Base-by-base conservation (phyloP, 441 rosid genomes). In the Populus hybrid region DNA sequence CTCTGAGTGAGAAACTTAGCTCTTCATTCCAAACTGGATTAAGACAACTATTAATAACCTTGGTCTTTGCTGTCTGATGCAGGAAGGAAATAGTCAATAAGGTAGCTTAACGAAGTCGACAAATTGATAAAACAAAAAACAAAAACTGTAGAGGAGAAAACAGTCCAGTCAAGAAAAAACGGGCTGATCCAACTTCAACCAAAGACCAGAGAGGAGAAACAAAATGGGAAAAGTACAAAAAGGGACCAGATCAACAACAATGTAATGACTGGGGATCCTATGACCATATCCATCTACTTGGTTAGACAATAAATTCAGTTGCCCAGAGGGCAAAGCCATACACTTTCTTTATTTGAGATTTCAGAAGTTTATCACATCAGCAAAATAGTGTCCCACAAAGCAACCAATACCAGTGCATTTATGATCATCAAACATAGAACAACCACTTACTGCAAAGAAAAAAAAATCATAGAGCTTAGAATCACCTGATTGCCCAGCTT, bases 21-120 rank as follows among this genome's bases (percentile, higher is more conserved):
- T 92, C 95, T 87, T 94, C 98, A 70, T 96, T 92, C 99, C 98
- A 96, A 73, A 92, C 90, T 2, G 98, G 99, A 83, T 96, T 92
- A 67, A 96, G 94, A 86, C 98, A 92, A 78, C 96, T 90, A 76
- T 91, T 89, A 78, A 94, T 94, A 75, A 94, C 98, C 86, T 89
- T 96, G 57, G 99, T 96, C 89, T 92, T 96, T n/a, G 89, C 97
- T 54, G 90, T 85, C 98, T 96, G 90, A n/a, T 77, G 70, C 42
- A 80, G 59, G 77, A 77, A 73, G 65, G 34, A 30, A 71, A 4
- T 9, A 74, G 70, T 26, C 28, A 77, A 14, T 35, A 65, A 7
- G 35, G 18, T 18, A 63, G 36, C 32, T 3, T 24, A 65, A 6
- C 11, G 11, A 24, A 26, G 28, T 32, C 65, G n/a, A 21, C 35